Evolutionary conservation across 129 eudicot species (phyloP).

Genomic region (Artemisia tridentata): DNA sequence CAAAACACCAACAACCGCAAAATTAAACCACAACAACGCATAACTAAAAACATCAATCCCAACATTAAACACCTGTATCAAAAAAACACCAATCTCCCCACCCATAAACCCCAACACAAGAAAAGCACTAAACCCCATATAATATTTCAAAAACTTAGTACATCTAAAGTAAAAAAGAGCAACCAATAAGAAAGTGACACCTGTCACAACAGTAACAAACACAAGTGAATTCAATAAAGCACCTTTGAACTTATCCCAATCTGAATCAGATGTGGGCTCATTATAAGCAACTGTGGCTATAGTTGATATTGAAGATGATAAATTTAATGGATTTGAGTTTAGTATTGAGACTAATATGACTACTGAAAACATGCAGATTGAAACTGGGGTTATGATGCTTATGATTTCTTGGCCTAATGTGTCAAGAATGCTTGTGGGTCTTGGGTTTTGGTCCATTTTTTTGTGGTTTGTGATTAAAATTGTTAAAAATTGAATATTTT

Average conservation of each 20-base stretch:
- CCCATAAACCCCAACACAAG: constrained; percentile 91
- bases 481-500: no score
- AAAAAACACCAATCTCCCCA: constrained; percentile 65
- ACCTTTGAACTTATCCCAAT: constrained; percentile 91
- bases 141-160: constrained; percentile 82
- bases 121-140: constrained; percentile 93
- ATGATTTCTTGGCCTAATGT: constrained; percentile 86
- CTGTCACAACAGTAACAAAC: constrained; percentile 80
- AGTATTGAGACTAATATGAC: constrained; percentile 66
- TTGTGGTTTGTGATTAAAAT: background rate
- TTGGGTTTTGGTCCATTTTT: constrained; percentile 48
- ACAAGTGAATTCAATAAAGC: constrained; percentile 91
- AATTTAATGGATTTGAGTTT: constrained; percentile 36
- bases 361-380: constrained; percentile 86
- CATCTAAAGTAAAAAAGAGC: constrained; percentile 86
- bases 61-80: constrained; percentile 48
- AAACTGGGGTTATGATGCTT: constrained; percentile 88
- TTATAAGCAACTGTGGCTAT: constrained; percentile 80
- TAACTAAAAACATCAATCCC: constrained; percentile 63
- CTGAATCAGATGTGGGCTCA: constrained; percentile 70
- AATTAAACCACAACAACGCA: constrained; percentile 55
- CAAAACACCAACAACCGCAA: constrained; percentile 82
- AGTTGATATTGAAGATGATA: constrained; percentile 48
- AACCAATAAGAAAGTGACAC: constrained; percentile 73
- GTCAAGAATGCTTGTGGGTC: constrained; percentile 60